Percentiles rank a stretch among this genome's conserved stretches.
These are phyloP conservation scores for Spathaspora passalidarum DNA, from an alignment of 805 yeast species.

Conservation along the genomic window DNA sequence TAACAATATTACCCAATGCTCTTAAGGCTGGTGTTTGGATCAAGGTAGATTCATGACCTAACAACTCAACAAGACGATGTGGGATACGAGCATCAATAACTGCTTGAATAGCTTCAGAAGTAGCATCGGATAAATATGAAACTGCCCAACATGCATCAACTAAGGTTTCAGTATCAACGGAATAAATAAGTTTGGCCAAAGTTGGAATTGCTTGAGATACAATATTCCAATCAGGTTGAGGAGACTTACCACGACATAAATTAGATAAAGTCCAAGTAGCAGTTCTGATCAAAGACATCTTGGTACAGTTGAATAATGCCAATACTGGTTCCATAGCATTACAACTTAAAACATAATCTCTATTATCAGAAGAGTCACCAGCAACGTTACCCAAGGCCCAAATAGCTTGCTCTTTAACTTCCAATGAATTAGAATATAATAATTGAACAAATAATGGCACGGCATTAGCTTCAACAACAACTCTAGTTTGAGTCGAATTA, in stretches of 20 bases:
- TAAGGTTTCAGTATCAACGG: constrained; percentile 87
- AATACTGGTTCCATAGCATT: constrained; percentile 90
- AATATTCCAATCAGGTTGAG: constrained; percentile 92
- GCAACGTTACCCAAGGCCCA: constrained; percentile 99
- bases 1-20: constrained; percentile 96
- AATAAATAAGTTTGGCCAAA: constrained; percentile 83
- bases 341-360: constrained; percentile 83
- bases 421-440: constrained; percentile 75
- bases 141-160: constrained; percentile 99
- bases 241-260: constrained; percentile 93
- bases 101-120: constrained; percentile 90
- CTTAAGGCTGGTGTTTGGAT: constrained; percentile 97
- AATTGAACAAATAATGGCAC: constrained; percentile 87
- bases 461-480: constrained; percentile 91
- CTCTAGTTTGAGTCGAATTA: constrained; percentile 79
- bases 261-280: constrained; percentile 98
- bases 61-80: constrained; percentile 84
- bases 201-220: constrained; percentile 89
- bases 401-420: constrained; percentile 96
- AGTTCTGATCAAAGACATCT: constrained; percentile 88
- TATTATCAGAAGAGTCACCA: constrained; percentile 87
- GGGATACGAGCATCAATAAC: constrained; percentile 97
- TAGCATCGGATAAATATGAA: constrained; percentile 90
- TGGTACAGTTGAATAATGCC: constrained; percentile 71
- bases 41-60: constrained; percentile 76